phyloP scores from a whole-genome alignment of 192 early-diverging fungal species.

The Entrophospora sp. region DNA sequence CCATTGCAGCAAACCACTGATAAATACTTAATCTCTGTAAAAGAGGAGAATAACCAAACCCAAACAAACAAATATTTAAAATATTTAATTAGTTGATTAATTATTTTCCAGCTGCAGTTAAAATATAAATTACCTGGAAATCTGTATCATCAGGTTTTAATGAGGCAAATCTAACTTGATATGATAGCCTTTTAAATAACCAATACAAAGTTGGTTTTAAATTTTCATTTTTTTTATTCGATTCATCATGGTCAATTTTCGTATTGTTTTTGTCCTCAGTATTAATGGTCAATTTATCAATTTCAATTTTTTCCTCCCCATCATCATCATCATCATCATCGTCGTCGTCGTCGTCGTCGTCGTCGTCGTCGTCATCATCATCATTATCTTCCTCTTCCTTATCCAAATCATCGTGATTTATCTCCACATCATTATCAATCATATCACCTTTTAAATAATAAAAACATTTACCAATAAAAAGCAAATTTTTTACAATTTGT shows the following conservation, averaged over 20 bases:
- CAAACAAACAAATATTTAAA: not conserved
- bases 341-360: slow-evolving; percentile 28
- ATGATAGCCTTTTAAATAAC: slow-evolving; percentile 55
- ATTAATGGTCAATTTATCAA: slow-evolving; percentile 15
- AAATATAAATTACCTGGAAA: slow-evolving; percentile 42
- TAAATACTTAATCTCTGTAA: slow-evolving; percentile 73
- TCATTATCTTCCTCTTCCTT: slow-evolving; percentile 26
- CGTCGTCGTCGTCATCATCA: slow-evolving; percentile 34
- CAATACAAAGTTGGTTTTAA: slow-evolving; percentile 40
- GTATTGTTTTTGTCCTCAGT: not conserved
- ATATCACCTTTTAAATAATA: slow-evolving; percentile 24
- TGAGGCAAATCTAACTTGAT: slow-evolving; percentile 52
- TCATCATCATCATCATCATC: slow-evolving; percentile 27
- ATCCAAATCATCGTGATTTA: slow-evolving; percentile 25
- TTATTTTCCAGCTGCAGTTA: no score
- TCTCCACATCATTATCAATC: slow-evolving; percentile 21
- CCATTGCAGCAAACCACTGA: slow-evolving; percentile 87
- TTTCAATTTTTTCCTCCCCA: slow-evolving; percentile 2
- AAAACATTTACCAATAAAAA: slow-evolving; percentile 80
- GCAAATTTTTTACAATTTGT: slow-evolving; percentile 90
- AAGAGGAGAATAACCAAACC: slow-evolving; percentile 16
- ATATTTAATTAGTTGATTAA: not conserved
- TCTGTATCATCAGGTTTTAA: slow-evolving; percentile 25
- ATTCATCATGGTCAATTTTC: not conserved
- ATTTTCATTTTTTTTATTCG: slow-evolving; percentile 17